Base-by-base conservation (phyloP, 495 filamentous ascomycete genomes). In the Hypoxylon crocopeplum region DNA sequence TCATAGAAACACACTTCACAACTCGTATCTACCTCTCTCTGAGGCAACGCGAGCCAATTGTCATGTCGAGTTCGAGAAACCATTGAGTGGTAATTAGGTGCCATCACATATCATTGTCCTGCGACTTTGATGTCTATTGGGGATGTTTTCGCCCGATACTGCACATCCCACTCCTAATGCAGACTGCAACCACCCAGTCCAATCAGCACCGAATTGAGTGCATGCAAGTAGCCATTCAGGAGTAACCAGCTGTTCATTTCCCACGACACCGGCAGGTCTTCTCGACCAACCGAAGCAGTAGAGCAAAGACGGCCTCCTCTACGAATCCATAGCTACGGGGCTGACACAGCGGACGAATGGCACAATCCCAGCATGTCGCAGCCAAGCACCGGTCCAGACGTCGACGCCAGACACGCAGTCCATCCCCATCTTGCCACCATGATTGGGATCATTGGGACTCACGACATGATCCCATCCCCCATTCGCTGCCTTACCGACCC, bases 381-480 rank as follows among this genome's bases (percentile, higher is more conserved):
- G 70, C 69, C 70, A 73, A 63, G 64, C 58, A 66, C 49, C 48
- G 55, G 49, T 40, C 71, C 40, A 68, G 71, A 66, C 68, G 69
- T 42, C 69, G 60, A 66, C 68, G 70, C 67, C 68, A 69, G 48
- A 53, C 65, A 58, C 51, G 59, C 67, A 75, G 59, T 61, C 64
- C 64, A 42, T 66, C 67, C 59, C 46, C 68, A 44, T 69, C 70
- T 47, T 50, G 48, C 59, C 51, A 65, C 61, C 67, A 67, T 70
- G 73, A 79, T 75, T 79, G 77, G 77, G 57, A 67, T 70, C 72
- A 79, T 75, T 79, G 77, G 77, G 57, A 71, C 50, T 56, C 62
- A 46, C 64, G 38, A 56, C 46, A 66, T 63, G 68, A 66, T 50
- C 64, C 64, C 54, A 61, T 50, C 44, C 64, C 69, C 59, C 69